Percentiles rank a stretch among this genome's conserved stretches.
These are phyloP conservation scores for Naganishia albida DNA, from an alignment of 1,284 basidiomycete genomes.

Conservation along the genomic window DNA sequence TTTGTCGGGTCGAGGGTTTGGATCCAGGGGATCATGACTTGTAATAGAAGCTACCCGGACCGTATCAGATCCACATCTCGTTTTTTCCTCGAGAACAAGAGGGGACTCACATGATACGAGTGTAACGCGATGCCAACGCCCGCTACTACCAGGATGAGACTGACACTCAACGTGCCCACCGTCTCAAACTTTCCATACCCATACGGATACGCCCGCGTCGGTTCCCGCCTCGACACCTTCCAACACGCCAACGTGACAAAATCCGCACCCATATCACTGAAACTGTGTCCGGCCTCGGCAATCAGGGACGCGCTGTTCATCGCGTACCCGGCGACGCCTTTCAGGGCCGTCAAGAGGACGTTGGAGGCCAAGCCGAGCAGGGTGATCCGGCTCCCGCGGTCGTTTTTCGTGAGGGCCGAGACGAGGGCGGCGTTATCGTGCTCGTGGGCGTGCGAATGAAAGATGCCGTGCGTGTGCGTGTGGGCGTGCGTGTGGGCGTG, in stretches of 20 bases:
- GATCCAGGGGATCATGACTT: slow-evolving; percentile 53
- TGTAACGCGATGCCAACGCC: slow-evolving; percentile 92
- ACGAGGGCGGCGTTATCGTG: slow-evolving; percentile 72
- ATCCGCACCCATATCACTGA: slow-evolving; percentile 83
- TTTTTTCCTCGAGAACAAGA: not conserved
- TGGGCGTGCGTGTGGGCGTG: slow-evolving; percentile 58
- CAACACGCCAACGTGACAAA: slow-evolving; percentile 91
- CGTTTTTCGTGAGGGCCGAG: slow-evolving; percentile 64
- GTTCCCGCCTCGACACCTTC: slow-evolving; percentile 77
- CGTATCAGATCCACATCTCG: not conserved
- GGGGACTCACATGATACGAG: slow-evolving; percentile 64
- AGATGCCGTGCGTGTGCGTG: slow-evolving; percentile 36
- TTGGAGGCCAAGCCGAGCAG: slow-evolving; percentile 81
- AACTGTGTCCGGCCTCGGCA: slow-evolving; percentile 92
- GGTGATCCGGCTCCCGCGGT: slow-evolving; percentile 79
- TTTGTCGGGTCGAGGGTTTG: slow-evolving; percentile 51
- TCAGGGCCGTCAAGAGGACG: slow-evolving; percentile 74
- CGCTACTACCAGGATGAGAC: slow-evolving; percentile 74
- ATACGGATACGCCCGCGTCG: slow-evolving; percentile 56
- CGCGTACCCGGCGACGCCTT: slow-evolving; percentile 80
- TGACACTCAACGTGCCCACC: slow-evolving; percentile 80
- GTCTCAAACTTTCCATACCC: slow-evolving; percentile 92
- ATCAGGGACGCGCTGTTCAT: slow-evolving; percentile 85
- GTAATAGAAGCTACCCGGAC: slow-evolving; percentile 50
- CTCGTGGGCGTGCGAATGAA: slow-evolving; percentile 59